Percentiles rank a stretch among this genome's conserved stretches.
Evolutionary conservation across 441 rosid species (phyloP).

Genomic region (Pelargonium fulgidum): DNA sequence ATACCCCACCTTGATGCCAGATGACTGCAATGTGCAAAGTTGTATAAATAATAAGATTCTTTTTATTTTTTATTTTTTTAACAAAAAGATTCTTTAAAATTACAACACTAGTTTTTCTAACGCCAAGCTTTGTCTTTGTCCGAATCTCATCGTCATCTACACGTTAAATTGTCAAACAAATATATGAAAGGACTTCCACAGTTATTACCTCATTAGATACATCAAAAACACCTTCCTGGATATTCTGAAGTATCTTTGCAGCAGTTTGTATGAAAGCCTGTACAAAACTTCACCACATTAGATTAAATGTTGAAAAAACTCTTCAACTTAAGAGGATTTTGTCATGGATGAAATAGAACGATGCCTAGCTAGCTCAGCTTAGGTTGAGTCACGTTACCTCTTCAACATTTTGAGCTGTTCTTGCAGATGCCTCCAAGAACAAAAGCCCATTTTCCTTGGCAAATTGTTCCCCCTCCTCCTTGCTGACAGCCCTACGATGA

Average conservation of each 20-base stretch:
- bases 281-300: neutral
- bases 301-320: neutral
- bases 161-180: neutral
- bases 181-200: neutral
- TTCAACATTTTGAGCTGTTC: slow-evolving; percentile 55
- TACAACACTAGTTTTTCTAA: no score
- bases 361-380: neutral
- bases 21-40: slow-evolving; percentile 34
- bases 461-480: slow-evolving; percentile 51
- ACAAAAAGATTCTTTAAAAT: no score
- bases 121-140: no score
- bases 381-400: slow-evolving; percentile 28
- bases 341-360: no score
- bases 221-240: slow-evolving; percentile 47
- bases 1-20: slow-evolving; percentile 64
- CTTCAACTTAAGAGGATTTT: neutral
- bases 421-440: slow-evolving; percentile 51
- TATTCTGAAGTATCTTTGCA: slow-evolving; percentile 46
- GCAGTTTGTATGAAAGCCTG: slow-evolving; percentile 52
- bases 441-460: slow-evolving; percentile 50
- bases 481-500: slow-evolving; percentile 47
- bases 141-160: no score
- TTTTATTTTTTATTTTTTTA: no score
- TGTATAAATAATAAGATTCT: no score
- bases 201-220: slow-evolving; percentile 43